A percentile compares a stretch with the other conserved stretches of the same genome.
phyloP scores from a whole-genome alignment of 2,329 filamentous ascomycete genomes.

The Hypoxylon sp. region DNA sequence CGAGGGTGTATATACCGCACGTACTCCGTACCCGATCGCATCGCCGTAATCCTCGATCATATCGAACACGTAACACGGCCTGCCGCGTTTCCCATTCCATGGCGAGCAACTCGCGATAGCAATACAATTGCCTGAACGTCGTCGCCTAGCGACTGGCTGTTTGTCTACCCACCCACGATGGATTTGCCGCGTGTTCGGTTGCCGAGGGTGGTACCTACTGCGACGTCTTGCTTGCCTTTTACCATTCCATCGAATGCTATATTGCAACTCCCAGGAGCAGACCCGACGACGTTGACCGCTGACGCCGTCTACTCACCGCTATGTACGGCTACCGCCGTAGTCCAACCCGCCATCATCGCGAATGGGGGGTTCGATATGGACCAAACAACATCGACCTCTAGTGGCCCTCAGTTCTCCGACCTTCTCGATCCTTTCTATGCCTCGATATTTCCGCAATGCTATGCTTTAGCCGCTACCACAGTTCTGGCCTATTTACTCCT shows the following conservation, averaged over 20 bases:
- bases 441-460: constrained; percentile 92
- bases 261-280: constrained; percentile 66
- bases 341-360: constrained; percentile 60
- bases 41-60: constrained; percentile 23
- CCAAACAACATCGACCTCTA: constrained; percentile 55
- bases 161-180: constrained; percentile 47
- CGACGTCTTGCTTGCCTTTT: constrained; percentile 58
- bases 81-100: constrained; percentile 51
- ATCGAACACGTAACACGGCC: constrained; percentile 39
- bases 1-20: constrained; percentile 29
- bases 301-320: constrained; percentile 72
- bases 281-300: constrained; percentile 71
- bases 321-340: constrained; percentile 62
- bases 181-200: constrained; percentile 46
- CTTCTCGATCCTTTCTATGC: constrained; percentile 92
- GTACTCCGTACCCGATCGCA: constrained; percentile 16
- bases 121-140: constrained; percentile 47
- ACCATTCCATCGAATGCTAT: constrained; percentile 63
- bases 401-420: constrained; percentile 68
- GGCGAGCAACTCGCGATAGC: constrained; percentile 54
- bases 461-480: constrained; percentile 91
- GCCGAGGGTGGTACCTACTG: constrained; percentile 51
- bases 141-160: constrained; percentile 51
- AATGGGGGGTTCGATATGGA: constrained; percentile 60
- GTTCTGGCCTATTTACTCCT: constrained; percentile 93